These are phyloP conservation scores for Pythium angustatum DNA, from an alignment of 352 stramenopile genomes.

Conservation along the genomic window DNA sequence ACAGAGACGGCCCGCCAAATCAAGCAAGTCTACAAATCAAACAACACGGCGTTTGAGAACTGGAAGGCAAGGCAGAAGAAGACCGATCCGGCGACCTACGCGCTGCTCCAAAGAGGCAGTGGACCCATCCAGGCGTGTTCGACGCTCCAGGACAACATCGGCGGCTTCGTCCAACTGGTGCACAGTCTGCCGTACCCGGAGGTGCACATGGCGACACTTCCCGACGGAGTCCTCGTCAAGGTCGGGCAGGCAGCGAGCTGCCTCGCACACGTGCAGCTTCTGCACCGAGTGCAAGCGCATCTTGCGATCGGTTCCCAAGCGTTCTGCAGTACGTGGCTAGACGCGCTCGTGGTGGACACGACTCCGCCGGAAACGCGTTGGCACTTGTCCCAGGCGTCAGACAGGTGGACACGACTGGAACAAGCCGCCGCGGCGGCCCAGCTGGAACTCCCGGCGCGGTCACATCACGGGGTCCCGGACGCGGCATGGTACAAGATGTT, in stretches of 20 bases:
- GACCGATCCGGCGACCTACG: neutral
- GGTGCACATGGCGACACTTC: slow-evolving; percentile 1
- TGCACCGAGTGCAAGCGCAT: slow-evolving; percentile 1
- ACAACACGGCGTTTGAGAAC: slow-evolving; percentile 3
- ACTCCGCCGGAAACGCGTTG: too few species aligned
- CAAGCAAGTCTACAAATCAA: neutral
- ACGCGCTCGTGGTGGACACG: neutral
- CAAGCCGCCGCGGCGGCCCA: too few species aligned
- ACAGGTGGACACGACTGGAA: too few species aligned
- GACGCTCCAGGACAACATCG: slow-evolving; percentile 1
- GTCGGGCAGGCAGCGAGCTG: neutral
- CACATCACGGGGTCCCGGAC: neutral
- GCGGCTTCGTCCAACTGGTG: neutral
- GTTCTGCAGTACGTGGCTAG: neutral
- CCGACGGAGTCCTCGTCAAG: neutral
- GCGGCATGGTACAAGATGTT: neutral
- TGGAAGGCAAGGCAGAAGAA: neutral
- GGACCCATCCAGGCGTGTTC: neutral
- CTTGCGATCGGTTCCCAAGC: neutral
- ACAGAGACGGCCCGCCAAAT: neutral
- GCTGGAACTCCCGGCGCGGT: neutral
- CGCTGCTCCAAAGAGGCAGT: neutral
- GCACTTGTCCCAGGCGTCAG: too few species aligned
- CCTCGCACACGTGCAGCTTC: neutral
- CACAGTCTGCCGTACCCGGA: neutral